Evolutionary conservation across 1,284 basidiomycete genomes (phyloP), one percentile per base, ranked within the genome.

Genomic region (Porodaedalea pini): DNA sequence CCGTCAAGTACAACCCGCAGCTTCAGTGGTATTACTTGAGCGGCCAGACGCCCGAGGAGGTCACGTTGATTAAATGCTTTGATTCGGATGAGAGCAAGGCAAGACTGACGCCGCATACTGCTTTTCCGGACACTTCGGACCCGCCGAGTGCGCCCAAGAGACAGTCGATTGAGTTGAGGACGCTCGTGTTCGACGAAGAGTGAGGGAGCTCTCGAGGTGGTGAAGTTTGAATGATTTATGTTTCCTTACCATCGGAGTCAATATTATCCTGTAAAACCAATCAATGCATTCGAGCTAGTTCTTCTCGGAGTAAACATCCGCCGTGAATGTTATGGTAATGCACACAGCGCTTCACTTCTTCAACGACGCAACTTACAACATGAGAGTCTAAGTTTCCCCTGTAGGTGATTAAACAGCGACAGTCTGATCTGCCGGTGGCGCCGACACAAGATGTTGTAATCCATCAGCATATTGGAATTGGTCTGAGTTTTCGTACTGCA

Each of bases 401-500:
- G 29, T 11, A 6, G 8, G 10, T 8, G 7, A 34, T 52, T 32
- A 57, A n/a, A 37, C 49, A 4, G 37, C 8, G n/a, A 57, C 47
- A 23, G 47, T 27, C 21, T 51, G 43, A 3, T 15, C 31, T 25
- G 45, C 45, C 15, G 37, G 8, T 2, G 41, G 43, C 29, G 13
- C 19, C 11, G 29, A n/a, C 27, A 29, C 45, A n/a, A 48, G 11
- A 19, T 48, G 54, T 23, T 54, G 43, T 29, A 86, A 68, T 13
- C 75, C 78, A 67, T 87, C 78, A 8, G 86, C 81, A 61, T 94
- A 94, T 70, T 95, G 92, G 75, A 96, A 96, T 68, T 94, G 87
- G 59, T 80, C 80, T 21, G 92, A 94, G 69, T 94, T 93, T 71
- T 95, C 94, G 68, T 95, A 88, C 90, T 94, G n/a, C n/a, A 64